These are phyloP conservation scores for Aspergillaceae sp. DNA, from an alignment of 2,329 filamentous ascomycete species.

Conservation along the genomic window DNA sequence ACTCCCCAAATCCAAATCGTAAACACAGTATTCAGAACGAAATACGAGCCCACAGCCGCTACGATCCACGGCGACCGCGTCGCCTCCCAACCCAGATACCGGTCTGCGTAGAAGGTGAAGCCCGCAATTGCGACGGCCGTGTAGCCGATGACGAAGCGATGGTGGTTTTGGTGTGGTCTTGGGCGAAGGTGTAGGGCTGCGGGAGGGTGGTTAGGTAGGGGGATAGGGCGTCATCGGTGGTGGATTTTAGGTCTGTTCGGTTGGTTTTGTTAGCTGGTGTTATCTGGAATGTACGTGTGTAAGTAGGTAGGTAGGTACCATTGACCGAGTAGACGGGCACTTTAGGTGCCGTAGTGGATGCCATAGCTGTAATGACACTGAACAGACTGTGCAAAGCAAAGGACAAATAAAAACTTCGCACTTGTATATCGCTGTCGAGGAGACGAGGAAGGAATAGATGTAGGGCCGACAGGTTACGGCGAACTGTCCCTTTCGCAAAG, in stretches of 20 bases:
- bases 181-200: slow-evolving; percentile 55
- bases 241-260: slow-evolving; percentile 80
- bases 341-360: slow-evolving; percentile 26
- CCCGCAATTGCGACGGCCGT: slow-evolving; percentile 69
- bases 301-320: slow-evolving; percentile 23
- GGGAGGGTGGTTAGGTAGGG: slow-evolving; percentile 87
- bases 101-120: slow-evolving; percentile 84
- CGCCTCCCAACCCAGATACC: slow-evolving; percentile 76
- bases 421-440: no score
- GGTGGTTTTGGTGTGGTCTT: slow-evolving; percentile 72
- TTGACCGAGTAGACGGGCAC: slow-evolving; percentile 39
- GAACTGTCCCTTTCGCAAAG: slow-evolving; percentile 26
- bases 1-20: slow-evolving; percentile 78
- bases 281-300: slow-evolving; percentile 6
- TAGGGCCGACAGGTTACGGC: slow-evolving; percentile 19
- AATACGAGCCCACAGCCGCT: slow-evolving; percentile 70
- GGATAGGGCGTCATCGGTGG: slow-evolving; percentile 85
- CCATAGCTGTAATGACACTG: slow-evolving; percentile 10
- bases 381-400: background rate
- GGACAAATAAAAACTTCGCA: no score
- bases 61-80: slow-evolving; percentile 71
- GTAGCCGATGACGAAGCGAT: slow-evolving; percentile 80
- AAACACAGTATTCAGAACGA: slow-evolving; percentile 65
- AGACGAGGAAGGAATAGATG: background rate
- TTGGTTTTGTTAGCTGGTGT: background rate